phyloP scores from a whole-genome alignment of 352 stramenopile genomes.

The Phytopythium kandeliae region DNA sequence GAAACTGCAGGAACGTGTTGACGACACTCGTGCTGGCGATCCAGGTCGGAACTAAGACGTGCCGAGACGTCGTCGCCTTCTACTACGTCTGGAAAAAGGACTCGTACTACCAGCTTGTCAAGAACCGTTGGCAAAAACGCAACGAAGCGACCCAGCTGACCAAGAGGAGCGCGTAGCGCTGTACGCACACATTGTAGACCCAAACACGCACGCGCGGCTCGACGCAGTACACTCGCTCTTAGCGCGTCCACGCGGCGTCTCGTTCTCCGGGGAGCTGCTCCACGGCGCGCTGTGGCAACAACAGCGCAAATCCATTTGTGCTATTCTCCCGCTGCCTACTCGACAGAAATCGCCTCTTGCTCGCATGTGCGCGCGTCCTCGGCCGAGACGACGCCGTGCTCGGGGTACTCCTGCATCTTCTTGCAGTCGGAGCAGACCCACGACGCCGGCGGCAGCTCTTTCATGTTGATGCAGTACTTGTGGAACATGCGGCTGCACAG shows the following conservation, averaged over 20 bases:
- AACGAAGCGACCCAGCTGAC: constrained; percentile 13
- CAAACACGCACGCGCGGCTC: constrained; percentile 16
- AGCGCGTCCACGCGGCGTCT: neutral
- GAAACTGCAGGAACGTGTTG: too few species aligned
- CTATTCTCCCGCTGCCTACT: constrained; percentile 21
- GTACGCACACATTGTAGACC: constrained; percentile 3
- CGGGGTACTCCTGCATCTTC: constrained; percentile 54
- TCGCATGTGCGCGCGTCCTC: too few species aligned
- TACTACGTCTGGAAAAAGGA: constrained; percentile 89
- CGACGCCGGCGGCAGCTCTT: constrained; percentile 64
- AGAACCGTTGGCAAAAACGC: constrained; percentile 69
- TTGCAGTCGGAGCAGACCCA: constrained; percentile 78
- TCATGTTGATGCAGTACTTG: constrained; percentile 76
- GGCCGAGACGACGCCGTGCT: constrained; percentile 42
- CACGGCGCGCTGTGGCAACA: neutral
- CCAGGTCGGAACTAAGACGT: constrained; percentile 68
- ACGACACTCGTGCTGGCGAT: neutral
- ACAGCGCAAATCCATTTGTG: constrained; percentile 2
- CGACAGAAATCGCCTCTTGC: constrained; percentile 64
- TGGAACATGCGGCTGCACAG: constrained; percentile 83
- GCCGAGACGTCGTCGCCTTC: constrained; percentile 68
- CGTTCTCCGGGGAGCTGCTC: neutral
- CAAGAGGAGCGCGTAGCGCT: constrained; percentile 17
- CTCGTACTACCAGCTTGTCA: constrained; percentile 76
- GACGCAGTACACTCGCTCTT: constrained; percentile 15